phyloP scores from a whole-genome alignment of 495 filamentous ascomycete species.

The Copromyces sp. region DNA sequence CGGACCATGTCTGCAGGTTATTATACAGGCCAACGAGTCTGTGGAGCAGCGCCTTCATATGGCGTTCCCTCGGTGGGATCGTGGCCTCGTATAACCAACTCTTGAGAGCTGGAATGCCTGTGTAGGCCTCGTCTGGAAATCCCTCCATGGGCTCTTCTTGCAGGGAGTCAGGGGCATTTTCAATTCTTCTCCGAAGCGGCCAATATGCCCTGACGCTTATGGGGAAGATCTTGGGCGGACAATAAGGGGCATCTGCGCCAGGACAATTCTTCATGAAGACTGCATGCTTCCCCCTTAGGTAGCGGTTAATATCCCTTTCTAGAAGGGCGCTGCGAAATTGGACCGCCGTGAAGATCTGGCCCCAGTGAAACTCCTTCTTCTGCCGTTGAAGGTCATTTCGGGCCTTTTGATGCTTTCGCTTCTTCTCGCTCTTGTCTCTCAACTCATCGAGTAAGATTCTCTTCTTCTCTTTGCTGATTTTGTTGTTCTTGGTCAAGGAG shows the following conservation, averaged over 20 bases:
- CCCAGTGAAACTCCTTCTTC: not conserved
- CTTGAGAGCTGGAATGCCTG: slow-evolving; percentile 13
- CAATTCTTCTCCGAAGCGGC: not conserved
- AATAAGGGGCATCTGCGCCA: not conserved
- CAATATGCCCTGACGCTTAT: slow-evolving; percentile 15
- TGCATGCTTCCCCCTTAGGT: slow-evolving; percentile 1
- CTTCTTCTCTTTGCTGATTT: not conserved
- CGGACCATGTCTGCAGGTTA: slow-evolving; percentile 11
- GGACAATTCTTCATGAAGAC: not conserved
- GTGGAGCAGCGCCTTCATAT: slow-evolving; percentile 9
- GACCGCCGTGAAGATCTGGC: not conserved
- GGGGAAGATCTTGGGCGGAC: slow-evolving; percentile 2
- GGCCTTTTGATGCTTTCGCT: not conserved
- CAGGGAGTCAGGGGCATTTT: not conserved
- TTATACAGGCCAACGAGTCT: slow-evolving; percentile 5
- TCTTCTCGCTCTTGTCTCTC: not conserved
- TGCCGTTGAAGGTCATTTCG: not conserved
- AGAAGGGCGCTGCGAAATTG: not conserved
- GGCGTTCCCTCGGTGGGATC: slow-evolving; percentile 6
- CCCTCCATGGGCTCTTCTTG: not conserved
- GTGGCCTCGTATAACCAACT: slow-evolving; percentile 13
- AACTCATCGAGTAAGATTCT: not conserved
- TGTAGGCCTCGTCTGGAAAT: slow-evolving; percentile 12
- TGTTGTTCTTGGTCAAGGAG: not conserved
- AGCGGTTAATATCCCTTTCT: not conserved